phyloP scores from a whole-genome alignment of 257 asterid genomes.

The Solanum bukasovii region DNA sequence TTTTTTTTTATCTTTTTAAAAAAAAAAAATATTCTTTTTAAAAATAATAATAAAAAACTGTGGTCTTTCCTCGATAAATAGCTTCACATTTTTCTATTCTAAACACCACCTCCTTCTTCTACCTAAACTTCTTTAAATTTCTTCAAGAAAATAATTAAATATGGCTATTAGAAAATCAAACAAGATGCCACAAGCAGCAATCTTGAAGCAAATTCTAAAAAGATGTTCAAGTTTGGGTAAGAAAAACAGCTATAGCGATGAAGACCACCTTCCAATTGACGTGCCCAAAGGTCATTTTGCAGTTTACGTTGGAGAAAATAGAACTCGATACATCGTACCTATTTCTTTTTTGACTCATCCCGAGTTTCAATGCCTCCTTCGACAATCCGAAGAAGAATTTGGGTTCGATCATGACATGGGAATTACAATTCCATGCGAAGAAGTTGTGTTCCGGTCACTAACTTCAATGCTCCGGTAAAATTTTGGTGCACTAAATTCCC shows the following conservation, averaged over 20 bases:
- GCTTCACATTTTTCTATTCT: slow-evolving; percentile 5
- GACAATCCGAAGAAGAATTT: slow-evolving; percentile 38
- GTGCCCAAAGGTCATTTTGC: slow-evolving; percentile 46
- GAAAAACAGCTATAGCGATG: slow-evolving; percentile 14
- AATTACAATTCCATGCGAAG: slow-evolving; percentile 41
- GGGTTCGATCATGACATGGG: slow-evolving; percentile 47
- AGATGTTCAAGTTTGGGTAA: slow-evolving; percentile 42
- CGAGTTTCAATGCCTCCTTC: slow-evolving; percentile 30
- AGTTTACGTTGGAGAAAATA: slow-evolving; percentile 37
- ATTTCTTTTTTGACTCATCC: slow-evolving; percentile 36
- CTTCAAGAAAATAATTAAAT: neutral
- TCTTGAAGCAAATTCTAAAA: slow-evolving; percentile 28
- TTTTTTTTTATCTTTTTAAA: fast-evolving
- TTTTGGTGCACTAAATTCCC: neutral
- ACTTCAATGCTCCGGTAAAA: slow-evolving; percentile 34
- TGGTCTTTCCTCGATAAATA: slow-evolving; percentile 32
- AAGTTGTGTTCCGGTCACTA: slow-evolving; percentile 32
- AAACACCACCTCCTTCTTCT: neutral
- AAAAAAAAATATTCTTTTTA: neutral
- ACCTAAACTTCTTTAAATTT: too few species aligned
- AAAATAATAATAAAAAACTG: neutral
- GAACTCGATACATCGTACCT: slow-evolving; percentile 35
- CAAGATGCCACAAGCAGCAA: slow-evolving; percentile 28
- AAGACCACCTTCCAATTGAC: slow-evolving; percentile 27
- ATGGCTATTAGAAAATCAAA: slow-evolving; percentile 32